Conservation (phyloP, 2,329 filamentous ascomycete genomes). For the Sporothrix phasma region DNA sequence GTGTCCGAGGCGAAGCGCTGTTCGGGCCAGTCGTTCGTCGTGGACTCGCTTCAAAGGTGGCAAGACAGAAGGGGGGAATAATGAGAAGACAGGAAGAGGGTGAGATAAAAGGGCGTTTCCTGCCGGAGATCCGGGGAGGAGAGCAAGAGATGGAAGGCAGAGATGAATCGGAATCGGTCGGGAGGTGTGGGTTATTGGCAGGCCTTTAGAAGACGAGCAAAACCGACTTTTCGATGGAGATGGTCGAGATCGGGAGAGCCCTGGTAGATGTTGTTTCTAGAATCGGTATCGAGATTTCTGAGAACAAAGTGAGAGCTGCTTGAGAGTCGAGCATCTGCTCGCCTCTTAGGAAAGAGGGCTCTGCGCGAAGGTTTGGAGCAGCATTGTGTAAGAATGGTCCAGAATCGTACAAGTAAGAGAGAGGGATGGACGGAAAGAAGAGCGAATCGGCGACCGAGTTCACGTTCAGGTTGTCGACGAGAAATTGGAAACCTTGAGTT, state of each 20-base stretch:
- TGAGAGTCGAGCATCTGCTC: slow-evolving; percentile 10
- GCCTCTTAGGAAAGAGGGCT: slow-evolving; percentile 16
- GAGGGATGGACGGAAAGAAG: not conserved
- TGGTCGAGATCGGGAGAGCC: no score
- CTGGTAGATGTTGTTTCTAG: not conserved
- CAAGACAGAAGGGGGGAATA: not conserved
- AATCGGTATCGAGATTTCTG: not conserved
- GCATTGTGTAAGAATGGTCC: slow-evolving; percentile 15
- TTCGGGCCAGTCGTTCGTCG: not conserved
- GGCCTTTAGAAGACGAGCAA: not conserved
- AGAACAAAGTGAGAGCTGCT: not conserved
- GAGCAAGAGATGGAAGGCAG: not conserved
- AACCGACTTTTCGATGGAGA: no score
- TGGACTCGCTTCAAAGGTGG: not conserved
- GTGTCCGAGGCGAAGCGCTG: not conserved
- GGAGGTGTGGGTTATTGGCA: not conserved
- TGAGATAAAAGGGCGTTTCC: not conserved
- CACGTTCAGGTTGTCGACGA: not conserved
- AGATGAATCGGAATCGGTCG: not conserved
- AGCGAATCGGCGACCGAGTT: no score
- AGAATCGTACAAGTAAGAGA: not conserved
- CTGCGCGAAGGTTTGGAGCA: slow-evolving; percentile 8
- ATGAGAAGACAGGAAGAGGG: not conserved
- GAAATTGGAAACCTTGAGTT: not conserved
- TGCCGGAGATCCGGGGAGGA: not conserved